phyloP scores from a whole-genome alignment of 306 rosid genomes.

The Vigna angularis region DNA sequence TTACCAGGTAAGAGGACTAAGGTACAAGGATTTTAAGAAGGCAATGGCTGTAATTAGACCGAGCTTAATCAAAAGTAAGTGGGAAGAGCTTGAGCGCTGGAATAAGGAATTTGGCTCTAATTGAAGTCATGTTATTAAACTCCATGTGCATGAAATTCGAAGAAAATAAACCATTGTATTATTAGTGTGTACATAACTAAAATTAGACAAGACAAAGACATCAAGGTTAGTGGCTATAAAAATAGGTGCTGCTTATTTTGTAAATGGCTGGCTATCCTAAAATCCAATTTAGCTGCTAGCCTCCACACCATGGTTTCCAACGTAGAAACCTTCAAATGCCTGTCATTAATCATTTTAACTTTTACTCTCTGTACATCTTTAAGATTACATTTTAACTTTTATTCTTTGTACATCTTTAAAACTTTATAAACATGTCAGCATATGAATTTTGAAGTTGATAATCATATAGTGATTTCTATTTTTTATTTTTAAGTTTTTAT shows the following conservation, averaged over 20 bases:
- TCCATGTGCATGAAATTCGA: not conserved
- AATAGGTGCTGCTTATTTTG: conserved; percentile 22
- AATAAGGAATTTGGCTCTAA: conserved; percentile 90
- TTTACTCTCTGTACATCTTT: conserved; percentile 3
- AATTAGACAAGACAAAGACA: conserved; percentile 27
- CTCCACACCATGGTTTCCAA: conserved; percentile 8
- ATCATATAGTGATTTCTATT: not conserved
- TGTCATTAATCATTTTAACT: not conserved
- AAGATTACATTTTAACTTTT: not conserved
- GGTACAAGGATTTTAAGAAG: conserved; percentile 76
- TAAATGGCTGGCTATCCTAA: conserved; percentile 40
- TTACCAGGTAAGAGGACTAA: conserved; percentile 75
- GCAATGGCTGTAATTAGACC: conserved; percentile 90
- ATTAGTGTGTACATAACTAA: conserved; percentile 21
- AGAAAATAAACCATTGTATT: not conserved
- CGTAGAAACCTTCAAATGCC: not conserved
- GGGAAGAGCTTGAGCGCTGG: conserved; percentile 95
- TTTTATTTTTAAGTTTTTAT: not conserved
- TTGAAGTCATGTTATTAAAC: conserved; percentile 43
- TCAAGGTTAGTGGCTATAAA: conserved; percentile 24
- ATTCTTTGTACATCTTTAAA: too few species aligned
- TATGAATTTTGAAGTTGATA: not conserved
- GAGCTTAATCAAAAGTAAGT: conserved; percentile 88
- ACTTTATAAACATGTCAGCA: not conserved
- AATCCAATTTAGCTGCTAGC: not conserved